Evolutionary conservation across 352 stramenopile species (phyloP).

Genomic region (Phytophthora tentaculata): DNA sequence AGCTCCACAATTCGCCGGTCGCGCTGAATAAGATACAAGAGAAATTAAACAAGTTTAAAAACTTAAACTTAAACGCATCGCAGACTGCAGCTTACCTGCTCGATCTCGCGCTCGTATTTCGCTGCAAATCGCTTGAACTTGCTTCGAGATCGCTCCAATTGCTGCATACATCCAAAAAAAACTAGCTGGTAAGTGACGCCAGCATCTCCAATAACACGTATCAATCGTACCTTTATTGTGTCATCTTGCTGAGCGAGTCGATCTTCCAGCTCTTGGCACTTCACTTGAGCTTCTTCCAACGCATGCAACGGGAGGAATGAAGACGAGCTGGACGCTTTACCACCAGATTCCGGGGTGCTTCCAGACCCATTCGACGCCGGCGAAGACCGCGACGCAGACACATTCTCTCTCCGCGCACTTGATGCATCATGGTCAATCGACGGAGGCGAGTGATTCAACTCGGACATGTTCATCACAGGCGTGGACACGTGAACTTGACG

Average conservation of each 20-base stretch:
- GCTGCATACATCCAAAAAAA: constrained; percentile 39
- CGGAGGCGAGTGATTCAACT: constrained; percentile 54
- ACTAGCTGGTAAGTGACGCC: neutral
- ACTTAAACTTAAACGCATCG: too few relatives aligned
- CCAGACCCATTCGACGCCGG: constrained; percentile 29
- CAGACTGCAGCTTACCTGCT: too few relatives aligned
- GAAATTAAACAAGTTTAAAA: constrained; percentile 6
- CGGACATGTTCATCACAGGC: constrained; percentile 68
- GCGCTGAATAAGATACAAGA: constrained; percentile 31
- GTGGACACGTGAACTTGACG: constrained; percentile 44
- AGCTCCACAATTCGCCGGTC: constrained; percentile 58
- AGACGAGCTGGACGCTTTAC: constrained; percentile 44
- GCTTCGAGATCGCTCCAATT: constrained; percentile 83
- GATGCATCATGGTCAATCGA: constrained; percentile 11
- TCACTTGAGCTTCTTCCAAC: constrained; percentile 71
- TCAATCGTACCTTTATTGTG: constrained; percentile 75
- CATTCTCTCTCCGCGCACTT: constrained; percentile 11
- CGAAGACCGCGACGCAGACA: constrained; percentile 20
- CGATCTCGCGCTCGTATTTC: constrained; percentile 86
- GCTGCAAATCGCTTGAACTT: constrained; percentile 89
- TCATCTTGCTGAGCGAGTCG: constrained; percentile 71
- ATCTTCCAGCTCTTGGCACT: constrained; percentile 84
- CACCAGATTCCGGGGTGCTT: constrained; percentile 37
- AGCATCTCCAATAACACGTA: neutral
- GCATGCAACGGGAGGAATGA: constrained; percentile 70